Evolutionary conservation across 2,329 filamentous ascomycete species (phyloP), one percentile per base, ranked within the genome.

Genomic region (Arthrobotrys sinensis): DNA sequence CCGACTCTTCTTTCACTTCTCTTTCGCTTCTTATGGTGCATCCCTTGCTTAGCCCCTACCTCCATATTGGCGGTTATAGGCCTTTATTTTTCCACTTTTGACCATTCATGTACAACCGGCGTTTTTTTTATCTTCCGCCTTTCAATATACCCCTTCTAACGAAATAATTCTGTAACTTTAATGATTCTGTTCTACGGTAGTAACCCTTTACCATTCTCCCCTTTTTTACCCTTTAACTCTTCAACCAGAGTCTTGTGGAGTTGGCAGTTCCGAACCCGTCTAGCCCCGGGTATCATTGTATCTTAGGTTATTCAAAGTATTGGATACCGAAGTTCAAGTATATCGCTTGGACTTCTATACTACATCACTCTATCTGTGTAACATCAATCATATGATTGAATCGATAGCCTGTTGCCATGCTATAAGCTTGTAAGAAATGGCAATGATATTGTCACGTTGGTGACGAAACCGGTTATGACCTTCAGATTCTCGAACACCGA

Each of bases 21-120:
- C 11, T 48, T 75, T 73, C 63, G 21, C 57, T 75, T 67, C 70
- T n/a, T 53, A 19, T 38, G 63, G 63, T 63, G 70, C 63, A 62
- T 7, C 40, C 24, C 16, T 64, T 48, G 32, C 60, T 64, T 36
- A 16, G n/a, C 38, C 60, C 38, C 60, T 64, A 43, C 45, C 45
- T 24, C 38, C 40, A n/a, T 34, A 43, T 12, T 28, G 11, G 48
- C 36, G 32, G 19, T 16, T 53, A 38, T 8, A n/a, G 45, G 19
- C 19, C 1, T 62, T 36, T 62, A 66, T 19, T 60, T 60, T 34
- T 43, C 36, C 21, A 34, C 36, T 19, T 40, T 72, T 48, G 19
- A 50, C n/a, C 32, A 21, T 66, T 65, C 24, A 64, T 40, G 34
- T 60, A 40, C 40, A 64, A 53, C n/a, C 28, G 52, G 52, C 45